These are phyloP conservation scores for Lecanosticta acicola DNA, from an alignment of 2,329 filamentous ascomycete genomes.

Conservation along the genomic window DNA sequence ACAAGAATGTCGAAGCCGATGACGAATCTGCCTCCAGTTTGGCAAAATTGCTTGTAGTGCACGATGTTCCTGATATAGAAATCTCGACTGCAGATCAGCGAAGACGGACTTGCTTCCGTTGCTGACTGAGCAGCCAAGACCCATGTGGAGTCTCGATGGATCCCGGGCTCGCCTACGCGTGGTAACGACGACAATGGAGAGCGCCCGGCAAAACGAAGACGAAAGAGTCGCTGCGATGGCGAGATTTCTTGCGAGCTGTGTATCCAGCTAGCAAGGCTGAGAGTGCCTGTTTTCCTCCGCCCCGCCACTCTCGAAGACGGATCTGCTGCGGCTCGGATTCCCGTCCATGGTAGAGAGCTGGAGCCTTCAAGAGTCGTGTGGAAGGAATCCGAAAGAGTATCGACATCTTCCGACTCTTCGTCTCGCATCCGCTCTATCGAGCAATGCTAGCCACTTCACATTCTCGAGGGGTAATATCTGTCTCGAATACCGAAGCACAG, in stretches of 20 bases:
- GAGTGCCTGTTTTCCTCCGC: conserved; percentile 11
- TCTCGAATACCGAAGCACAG: too few relatives aligned
- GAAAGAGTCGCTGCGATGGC: conserved; percentile 9
- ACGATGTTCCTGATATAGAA: neutral
- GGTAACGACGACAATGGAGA: neutral
- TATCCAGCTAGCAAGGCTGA: conserved; percentile 4
- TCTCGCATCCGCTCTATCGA: too few relatives aligned
- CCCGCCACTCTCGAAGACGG: conserved; percentile 8
- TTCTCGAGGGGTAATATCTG: too few relatives aligned
- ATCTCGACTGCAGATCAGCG: neutral
- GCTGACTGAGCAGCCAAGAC: neutral
- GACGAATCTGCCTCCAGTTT: neutral
- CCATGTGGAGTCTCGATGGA: neutral
- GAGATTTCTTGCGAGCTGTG: conserved; percentile 5
- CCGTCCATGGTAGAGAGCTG: conserved; percentile 3
- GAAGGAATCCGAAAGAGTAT: conserved; percentile 5
- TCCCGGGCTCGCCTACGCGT: neutral
- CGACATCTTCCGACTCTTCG: neutral
- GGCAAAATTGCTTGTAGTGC: neutral
- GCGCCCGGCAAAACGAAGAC: conserved; percentile 9
- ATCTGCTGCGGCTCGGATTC: conserved; percentile 10
- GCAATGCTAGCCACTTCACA: too few relatives aligned
- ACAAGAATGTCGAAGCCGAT: too few relatives aligned
- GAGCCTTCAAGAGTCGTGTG: conserved; percentile 6
- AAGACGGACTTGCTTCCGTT: neutral